These are phyloP conservation scores for Escallonia rubra DNA, from an alignment of 129 eudicot genomes.

Conservation along the genomic window DNA sequence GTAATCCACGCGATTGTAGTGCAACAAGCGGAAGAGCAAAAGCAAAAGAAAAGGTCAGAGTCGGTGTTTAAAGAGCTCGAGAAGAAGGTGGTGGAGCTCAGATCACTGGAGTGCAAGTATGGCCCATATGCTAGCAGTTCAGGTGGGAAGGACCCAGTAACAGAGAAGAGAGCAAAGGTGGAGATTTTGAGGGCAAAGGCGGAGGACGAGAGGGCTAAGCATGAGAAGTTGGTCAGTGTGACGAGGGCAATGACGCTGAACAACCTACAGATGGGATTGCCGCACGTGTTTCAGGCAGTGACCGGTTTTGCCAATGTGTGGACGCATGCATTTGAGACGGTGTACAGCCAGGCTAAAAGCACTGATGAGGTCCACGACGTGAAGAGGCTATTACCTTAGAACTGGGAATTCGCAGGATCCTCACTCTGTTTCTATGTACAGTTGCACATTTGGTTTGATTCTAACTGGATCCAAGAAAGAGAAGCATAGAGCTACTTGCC, in stretches of 20 bases:
- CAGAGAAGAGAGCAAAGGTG: constrained; percentile 73
- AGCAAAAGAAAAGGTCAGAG: constrained; percentile 74
- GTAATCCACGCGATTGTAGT: constrained; percentile 75
- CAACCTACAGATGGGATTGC: constrained; percentile 84
- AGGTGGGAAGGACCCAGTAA: constrained; percentile 43
- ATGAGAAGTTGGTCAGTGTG: constrained; percentile 61
- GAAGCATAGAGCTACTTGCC: too few species aligned
- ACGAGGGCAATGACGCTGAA: constrained; percentile 77
- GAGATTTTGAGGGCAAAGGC: constrained; percentile 62
- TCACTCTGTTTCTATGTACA: background rate
- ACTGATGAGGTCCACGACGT: constrained; percentile 47
- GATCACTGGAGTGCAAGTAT: constrained; percentile 61
- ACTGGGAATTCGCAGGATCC: too few species aligned
- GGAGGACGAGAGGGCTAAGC: constrained; percentile 76
- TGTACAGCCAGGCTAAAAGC: constrained; percentile 61
- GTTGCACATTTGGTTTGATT: background rate
- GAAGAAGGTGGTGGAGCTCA: constrained; percentile 57
- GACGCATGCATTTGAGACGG: constrained; percentile 80
- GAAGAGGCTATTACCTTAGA: constrained; percentile 57
- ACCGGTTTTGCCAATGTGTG: constrained; percentile 90
- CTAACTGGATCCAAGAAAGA: background rate
- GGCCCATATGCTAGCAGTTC: constrained; percentile 49
- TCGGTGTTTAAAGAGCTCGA: constrained; percentile 63
- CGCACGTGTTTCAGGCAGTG: constrained; percentile 89
- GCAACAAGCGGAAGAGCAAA: constrained; percentile 81